Conservation (phyloP, 2,329 filamentous ascomycete species). For the Aspergillus unguis region DNA sequence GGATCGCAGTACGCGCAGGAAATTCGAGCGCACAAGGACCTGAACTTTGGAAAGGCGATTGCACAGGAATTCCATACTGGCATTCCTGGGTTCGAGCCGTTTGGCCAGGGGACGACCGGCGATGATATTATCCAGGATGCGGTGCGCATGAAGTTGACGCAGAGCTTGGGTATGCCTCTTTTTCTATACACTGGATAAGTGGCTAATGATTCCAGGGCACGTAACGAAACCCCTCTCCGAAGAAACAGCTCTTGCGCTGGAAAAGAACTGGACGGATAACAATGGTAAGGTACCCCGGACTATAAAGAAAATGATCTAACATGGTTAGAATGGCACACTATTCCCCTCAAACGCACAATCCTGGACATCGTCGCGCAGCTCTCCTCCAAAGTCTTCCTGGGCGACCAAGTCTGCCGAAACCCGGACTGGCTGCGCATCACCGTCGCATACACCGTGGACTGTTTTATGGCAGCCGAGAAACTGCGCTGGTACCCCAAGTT, state of each 20-base stretch:
- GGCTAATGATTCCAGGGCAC: slow-evolving; percentile 2
- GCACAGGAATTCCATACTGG: slow-evolving; percentile 17
- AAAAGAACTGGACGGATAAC: slow-evolving; percentile 10
- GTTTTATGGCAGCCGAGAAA: slow-evolving; percentile 17
- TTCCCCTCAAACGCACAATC: slow-evolving; percentile 7
- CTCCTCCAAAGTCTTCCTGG: slow-evolving; percentile 15
- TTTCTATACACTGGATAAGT: background rate
- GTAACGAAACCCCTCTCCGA: slow-evolving; percentile 6
- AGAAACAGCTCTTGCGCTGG: slow-evolving; percentile 3
- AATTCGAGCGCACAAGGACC: slow-evolving; percentile 17
- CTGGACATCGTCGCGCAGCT: slow-evolving; percentile 8
- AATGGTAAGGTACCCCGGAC: background rate
- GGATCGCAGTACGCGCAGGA: slow-evolving; percentile 22
- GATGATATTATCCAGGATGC: slow-evolving; percentile 20
- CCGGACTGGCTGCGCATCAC: slow-evolving; percentile 18
- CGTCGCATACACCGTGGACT: slow-evolving; percentile 14
- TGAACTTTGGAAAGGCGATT: slow-evolving; percentile 18
- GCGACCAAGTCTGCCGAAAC: slow-evolving; percentile 18
- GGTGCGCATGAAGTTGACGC: slow-evolving; percentile 24
- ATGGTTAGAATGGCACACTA: slow-evolving; percentile 11
- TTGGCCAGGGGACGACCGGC: slow-evolving; percentile 9
- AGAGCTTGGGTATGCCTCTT: slow-evolving; percentile 16
- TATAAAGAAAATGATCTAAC: background rate
- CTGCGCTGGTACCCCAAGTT: slow-evolving; percentile 8
- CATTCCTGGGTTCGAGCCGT: slow-evolving; percentile 20